Evolutionary conservation across 805 yeast genomes (phyloP), one percentile per base, ranked within the genome.

Genomic region (Spathaspora sp.): DNA sequence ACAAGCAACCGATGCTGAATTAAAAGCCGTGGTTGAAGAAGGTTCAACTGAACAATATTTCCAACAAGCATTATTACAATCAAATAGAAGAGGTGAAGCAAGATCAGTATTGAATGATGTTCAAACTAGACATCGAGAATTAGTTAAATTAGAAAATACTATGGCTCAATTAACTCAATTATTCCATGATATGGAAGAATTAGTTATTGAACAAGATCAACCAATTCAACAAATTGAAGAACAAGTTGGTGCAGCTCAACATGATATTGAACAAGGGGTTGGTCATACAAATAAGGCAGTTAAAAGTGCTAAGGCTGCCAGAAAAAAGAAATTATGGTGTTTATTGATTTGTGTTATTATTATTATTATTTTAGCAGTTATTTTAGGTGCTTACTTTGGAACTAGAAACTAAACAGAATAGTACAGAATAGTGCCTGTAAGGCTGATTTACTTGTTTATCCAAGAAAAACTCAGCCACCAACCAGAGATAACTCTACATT

Each of bases 131-230:
- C 98, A 94, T 75, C 86, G 87, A 67, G 98, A 94, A 75, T 83
- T 94, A 64, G 87, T 89, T 75, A 89, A 90, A 76, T 86, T 94
- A 71, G 98, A 93, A 73, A 85, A 89, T 73, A 87, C 97, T 53
- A 91, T 94, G 88, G 90, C 93, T 38, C 99, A 94, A 72, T 82
- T 94, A 71, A 89, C 96, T 42, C 96, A 89, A 75, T 81, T 94
- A 67, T 91, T 94, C 77, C 87, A 87, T 64, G 98, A 94, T 67
- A 89, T 94, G 94, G 97, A 94, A 73, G 89, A 89, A 65, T 78
- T 94, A 72, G 97, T 93, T 46, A 90, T 93, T 60, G 97, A 92
- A 73, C 98, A 94, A 76, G 97, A 92, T 70, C 90, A 83, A 60
- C 84, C 87, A 55, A 85, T 94, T 59, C 88, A 86, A 65, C 87